Evolutionary conservation across 345 rosid genomes (phyloP).

Genomic region (Populus davidiana): DNA sequence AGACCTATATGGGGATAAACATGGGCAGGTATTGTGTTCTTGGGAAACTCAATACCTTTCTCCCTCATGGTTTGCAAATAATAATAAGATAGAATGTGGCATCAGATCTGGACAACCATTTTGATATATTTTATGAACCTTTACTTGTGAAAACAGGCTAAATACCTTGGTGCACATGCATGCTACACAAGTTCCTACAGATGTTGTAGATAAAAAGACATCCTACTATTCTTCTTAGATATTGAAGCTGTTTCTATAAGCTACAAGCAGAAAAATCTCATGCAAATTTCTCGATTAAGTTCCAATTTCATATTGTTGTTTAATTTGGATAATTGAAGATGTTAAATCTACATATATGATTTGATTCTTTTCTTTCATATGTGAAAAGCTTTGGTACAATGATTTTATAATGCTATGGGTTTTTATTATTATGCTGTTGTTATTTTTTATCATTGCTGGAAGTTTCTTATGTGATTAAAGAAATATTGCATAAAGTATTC

Average conservation of each 20-base stretch:
- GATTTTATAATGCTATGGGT: neutral
- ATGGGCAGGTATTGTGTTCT: conserved; percentile 83
- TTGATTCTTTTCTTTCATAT: neutral
- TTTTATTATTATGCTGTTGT: neutral
- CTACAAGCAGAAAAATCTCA: neutral
- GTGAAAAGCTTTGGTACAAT: neutral
- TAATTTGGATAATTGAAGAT: neutral
- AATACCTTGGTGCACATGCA: neutral
- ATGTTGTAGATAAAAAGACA: neutral
- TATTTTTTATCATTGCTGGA: neutral
- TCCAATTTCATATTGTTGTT: neutral
- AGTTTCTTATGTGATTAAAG: neutral
- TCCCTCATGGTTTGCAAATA: neutral
- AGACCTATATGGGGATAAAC: conserved; percentile 91
- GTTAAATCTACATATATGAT: neutral
- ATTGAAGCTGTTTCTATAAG: neutral
- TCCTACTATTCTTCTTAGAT: neutral
- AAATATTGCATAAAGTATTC: neutral
- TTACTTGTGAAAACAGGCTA: neutral
- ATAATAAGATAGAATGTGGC: neutral
- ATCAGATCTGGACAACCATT: neutral
- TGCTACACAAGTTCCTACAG: neutral
- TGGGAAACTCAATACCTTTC: neutral
- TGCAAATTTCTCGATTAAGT: neutral
- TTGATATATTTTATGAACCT: conserved; percentile 2